Evolutionary conservation across 352 stramenopile species (phyloP).

Genomic region (Phytophthora pseudosyringae): DNA sequence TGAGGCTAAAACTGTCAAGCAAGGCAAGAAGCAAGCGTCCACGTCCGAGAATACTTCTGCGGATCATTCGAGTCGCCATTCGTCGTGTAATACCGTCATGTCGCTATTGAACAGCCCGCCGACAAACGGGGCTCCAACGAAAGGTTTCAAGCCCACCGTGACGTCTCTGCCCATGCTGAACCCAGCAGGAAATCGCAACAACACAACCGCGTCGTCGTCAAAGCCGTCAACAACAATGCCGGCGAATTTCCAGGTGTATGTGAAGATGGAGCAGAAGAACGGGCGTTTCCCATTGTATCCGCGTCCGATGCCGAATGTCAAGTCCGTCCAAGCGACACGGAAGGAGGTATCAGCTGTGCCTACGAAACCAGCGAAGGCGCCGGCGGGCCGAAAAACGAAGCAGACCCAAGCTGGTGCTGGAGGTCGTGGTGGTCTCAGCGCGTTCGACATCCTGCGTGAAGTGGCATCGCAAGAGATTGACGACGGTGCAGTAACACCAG

Average conservation of each 20-base stretch:
- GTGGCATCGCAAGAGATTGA: conserved; percentile 78
- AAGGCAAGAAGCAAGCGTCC: conserved; percentile 15
- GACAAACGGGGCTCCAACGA: conserved; percentile 46
- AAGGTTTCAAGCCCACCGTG: conserved; percentile 37
- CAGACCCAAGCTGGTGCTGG: conserved; percentile 23
- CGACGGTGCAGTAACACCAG: conserved; percentile 17
- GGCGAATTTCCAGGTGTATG: conserved; percentile 46
- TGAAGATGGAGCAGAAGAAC: conserved; percentile 70
- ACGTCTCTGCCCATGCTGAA: conserved; percentile 50
- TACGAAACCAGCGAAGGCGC: conserved; percentile 35
- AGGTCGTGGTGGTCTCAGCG: conserved; percentile 51
- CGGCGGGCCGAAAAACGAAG: conserved; percentile 36
- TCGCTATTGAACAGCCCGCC: conserved; percentile 76
- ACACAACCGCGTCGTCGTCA: conserved; percentile 11
- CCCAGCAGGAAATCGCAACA: conserved; percentile 19
- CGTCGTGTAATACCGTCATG: conserved; percentile 67
- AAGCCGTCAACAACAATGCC: conserved; percentile 28
- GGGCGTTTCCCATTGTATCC: conserved; percentile 35
- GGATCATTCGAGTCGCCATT: conserved; percentile 39
- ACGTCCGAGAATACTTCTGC: background rate
- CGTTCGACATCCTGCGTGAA: conserved; percentile 85
- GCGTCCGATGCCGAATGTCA: conserved; percentile 29
- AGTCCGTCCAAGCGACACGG: conserved; percentile 18
- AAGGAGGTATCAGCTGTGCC: conserved; percentile 26
- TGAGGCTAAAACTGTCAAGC: conserved; percentile 14